Evolutionary conservation across 2,329 filamentous ascomycete genomes (phyloP), one percentile per base, ranked within the genome.

Genomic region (Trichothecium sympodiale): DNA sequence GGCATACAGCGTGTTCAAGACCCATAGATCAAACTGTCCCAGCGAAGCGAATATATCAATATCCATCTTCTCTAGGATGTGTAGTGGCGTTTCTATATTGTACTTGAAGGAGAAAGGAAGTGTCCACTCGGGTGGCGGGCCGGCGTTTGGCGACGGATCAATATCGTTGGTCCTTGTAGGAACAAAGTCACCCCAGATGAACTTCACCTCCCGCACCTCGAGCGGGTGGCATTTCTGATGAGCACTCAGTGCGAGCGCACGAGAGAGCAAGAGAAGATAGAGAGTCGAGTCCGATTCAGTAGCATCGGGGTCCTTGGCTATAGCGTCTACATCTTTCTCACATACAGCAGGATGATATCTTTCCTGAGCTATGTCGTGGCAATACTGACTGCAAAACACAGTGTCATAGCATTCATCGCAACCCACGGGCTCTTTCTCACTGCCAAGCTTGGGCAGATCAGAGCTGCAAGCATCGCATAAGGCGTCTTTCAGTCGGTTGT

Each of bases 391-490:
- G 56, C 78, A 83, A 46, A 80, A 83, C 35, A 80, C 74, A 2
- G 74, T 78, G 41, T 81, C 77, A 41, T 70, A 63, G 51, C 77
- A 81, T 26, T 76, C 71, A 4, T 66, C 60, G 43, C 77, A 82
- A 43, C 57, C 66, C 27, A 77, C 64, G 13, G 70, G 37, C 51
- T 58, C 34, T 50, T 62, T 48, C 8, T 69, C 56, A 34, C 56
- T 55, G 18, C 61, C 62, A 17, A 83, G 60, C 0, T 69, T 67
- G 1, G 83, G 83, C 5, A 93, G 69, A 17, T 76, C 74, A 7
- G 72, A 69, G 48, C 86, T 86, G 56, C 89, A 96, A 12, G 87
- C 87, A 56, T 96, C 89, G 57, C 89, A 96, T 20, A 89, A 71
- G 4, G 82, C 70, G 42, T 94, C 87, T 52, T 93, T 86, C 10